Evolutionary conservation across 2,329 filamentous ascomycete species (phyloP), one percentile per base, ranked within the genome.

Genomic region (Bretziella fagacearum): DNA sequence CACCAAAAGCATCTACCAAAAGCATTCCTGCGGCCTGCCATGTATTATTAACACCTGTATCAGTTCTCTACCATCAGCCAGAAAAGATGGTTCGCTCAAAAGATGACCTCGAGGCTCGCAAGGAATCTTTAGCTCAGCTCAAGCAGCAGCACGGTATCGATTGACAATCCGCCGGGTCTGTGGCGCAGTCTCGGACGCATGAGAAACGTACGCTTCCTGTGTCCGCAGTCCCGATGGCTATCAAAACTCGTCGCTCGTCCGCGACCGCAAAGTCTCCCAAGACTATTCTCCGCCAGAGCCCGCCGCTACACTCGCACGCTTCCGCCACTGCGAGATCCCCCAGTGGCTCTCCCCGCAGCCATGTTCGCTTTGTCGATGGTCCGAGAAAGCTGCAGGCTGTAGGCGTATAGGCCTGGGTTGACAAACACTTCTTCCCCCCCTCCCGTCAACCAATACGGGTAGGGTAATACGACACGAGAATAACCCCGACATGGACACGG

Each of bases 81-180:
- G 73, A 77, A 58, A 77, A 77, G 70, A 76, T 75, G 65, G 62
- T 74, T 61, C 84, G 82, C 65, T 84, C 84, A 70, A 89, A 84
- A 79, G 84, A 91, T 67, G 86, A 95, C 67, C 74, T 96, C 60
- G 84, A 89, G 60, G 80, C 85, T 59, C 84, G 91, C 68, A 84
- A 91, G 68, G 84, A 93, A 65, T 91, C 89, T 72, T 79, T 98
- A 83, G 89, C 93, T 76, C 83, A 85, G 70, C 79, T 96, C 69
- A 98, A 98, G 72, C 78, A 81, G 62, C 84, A 96, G 66, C 86
- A 98, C 67, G 89, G 87, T 63, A 95, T 96, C 74, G 89, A 95
- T 79, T 98, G 85, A 89, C 77, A 77, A 75, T 74, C 71, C 71
- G 76, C 80, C 76, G 76, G 75, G 75, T 67, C 74, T 74, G 69